A percentile compares a stretch with the other conserved stretches of the same genome.
Evolutionary conservation across 116 monocot genomes (phyloP).

Genomic region (Cymodocea nodosa): DNA sequence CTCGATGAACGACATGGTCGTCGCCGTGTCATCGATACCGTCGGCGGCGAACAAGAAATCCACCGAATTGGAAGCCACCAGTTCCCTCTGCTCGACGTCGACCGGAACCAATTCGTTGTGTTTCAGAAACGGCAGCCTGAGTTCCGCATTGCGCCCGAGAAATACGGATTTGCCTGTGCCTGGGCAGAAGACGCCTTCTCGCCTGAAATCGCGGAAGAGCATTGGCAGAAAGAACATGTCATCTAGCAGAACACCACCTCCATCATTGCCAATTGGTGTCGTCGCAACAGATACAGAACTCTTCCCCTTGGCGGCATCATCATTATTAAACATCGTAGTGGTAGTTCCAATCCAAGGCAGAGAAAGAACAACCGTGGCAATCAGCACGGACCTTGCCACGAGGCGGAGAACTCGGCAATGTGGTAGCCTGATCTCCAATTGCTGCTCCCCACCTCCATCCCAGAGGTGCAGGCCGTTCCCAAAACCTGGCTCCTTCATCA

Average conservation of each 20-base stretch:
- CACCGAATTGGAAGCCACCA: slow-evolving; percentile 5
- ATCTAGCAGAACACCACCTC: neutral
- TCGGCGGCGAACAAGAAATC: slow-evolving; percentile 13
- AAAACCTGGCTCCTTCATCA: neutral
- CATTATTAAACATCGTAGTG: neutral
- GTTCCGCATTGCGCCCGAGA: slow-evolving; percentile 4
- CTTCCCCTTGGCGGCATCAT: too few species aligned
- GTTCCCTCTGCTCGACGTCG: neutral
- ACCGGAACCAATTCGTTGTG: slow-evolving; percentile 9
- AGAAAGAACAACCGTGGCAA: slow-evolving; percentile 5
- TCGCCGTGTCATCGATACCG: slow-evolving; percentile 1
- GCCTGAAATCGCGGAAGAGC: slow-evolving; percentile 21
- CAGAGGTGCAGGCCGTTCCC: neutral
- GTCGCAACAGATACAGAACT: neutral
- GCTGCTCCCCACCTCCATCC: neutral
- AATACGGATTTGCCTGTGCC: slow-evolving; percentile 3
- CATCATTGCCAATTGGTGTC: neutral
- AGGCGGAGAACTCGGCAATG: slow-evolving; percentile 11
- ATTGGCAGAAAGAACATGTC: slow-evolving; percentile 13
- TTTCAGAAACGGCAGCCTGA: slow-evolving; percentile 3
- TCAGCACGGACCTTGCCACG: slow-evolving; percentile 14
- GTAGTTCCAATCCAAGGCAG: slow-evolving; percentile 8
- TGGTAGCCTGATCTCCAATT: slow-evolving; percentile 15
- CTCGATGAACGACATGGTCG: slow-evolving; percentile 8
- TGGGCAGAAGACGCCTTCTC: slow-evolving; percentile 8